Evolutionary conservation across 1,139 yeast species (phyloP), one percentile per base, ranked within the genome.

Genomic region (Candida albicans): DNA sequence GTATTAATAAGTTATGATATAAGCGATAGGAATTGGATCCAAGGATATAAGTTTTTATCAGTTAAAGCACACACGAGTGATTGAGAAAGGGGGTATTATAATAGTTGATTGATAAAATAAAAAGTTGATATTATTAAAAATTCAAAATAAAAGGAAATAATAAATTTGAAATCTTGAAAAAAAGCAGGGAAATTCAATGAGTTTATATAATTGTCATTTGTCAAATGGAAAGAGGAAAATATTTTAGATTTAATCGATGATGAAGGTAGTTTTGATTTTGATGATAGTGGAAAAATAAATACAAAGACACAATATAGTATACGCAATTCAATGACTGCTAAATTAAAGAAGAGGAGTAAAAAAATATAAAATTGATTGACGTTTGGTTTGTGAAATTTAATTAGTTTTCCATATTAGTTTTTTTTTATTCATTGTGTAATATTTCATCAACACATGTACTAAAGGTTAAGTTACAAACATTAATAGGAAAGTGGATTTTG

Each of bases 151-250:
- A 25, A 22, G 25, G 25, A 37, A 36, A 18, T 8, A 8, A 2
- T 7, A 33, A 33, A 33, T 33, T 18, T 22, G 14, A 33, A 33
- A 18, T 18, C 9, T n/a, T 27, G 27, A 35, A 18, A 30, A 24
- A 8, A 31, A 14, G 13, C 31, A 11, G 24, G 40, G 18, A 14
- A 32, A 13, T 13, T 37, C 31, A 14, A 14, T 24, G 22, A 35
- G 31, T 37, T 37, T 37, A 37, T 25, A 37, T 37, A 37, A 11
- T 37, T 37, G 40, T 24, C 15, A 37, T 5, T 37, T 37, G 40
- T 24, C 15, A 25, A 28, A 28, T 6, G 27, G 24, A 27, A n/a
- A 15, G 37, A 18, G 5, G 22, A 18, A 18, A 18, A 4, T 18
- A 5, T 18, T 18, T 18, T 18, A 4, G 3, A 4, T 18, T 18